Evolutionary conservation across 2,329 filamentous ascomycete genomes (phyloP).

Genomic region (Hypoxylon sp.): DNA sequence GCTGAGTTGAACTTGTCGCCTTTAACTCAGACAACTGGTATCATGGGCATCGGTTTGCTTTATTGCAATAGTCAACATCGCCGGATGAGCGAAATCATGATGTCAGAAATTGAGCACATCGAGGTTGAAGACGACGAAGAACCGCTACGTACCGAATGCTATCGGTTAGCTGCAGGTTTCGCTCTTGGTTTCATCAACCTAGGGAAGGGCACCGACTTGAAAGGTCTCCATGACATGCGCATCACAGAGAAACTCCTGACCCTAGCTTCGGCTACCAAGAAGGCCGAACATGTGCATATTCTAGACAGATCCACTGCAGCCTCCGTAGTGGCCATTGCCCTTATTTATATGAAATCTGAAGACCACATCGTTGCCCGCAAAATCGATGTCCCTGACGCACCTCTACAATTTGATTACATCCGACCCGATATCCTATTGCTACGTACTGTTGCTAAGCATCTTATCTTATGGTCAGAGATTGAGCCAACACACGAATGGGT

Average conservation of each 20-base stretch:
- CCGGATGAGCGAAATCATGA: constrained; percentile 98
- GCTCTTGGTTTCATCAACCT: constrained; percentile 95
- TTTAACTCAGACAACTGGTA: constrained; percentile 92
- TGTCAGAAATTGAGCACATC: constrained; percentile 94
- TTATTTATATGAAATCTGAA: constrained; percentile 98
- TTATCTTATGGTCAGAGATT: constrained; percentile 94
- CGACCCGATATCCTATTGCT: constrained; percentile 93
- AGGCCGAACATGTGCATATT: constrained; percentile 92
- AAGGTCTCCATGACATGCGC: constrained; percentile 92
- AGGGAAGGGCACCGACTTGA: constrained; percentile 88
- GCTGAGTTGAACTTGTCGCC: constrained; percentile 95
- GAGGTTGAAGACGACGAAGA: constrained; percentile 87
- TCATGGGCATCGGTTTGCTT: constrained; percentile 95
- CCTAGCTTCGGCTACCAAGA: constrained; percentile 89
- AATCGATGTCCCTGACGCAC: constrained; percentile 91
- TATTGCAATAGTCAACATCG: constrained; percentile 97
- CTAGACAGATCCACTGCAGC: constrained; percentile 93
- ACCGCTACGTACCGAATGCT: constrained; percentile 91
- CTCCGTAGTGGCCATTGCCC: constrained; percentile 89
- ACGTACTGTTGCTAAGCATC: constrained; percentile 87
- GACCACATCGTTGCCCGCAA: constrained; percentile 89
- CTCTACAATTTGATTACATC: constrained; percentile 94
- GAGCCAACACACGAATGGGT: constrained; percentile 83
- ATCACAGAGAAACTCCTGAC: constrained; percentile 89
- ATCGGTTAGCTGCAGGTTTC: constrained; percentile 93